phyloP scores from a whole-genome alignment of 805 yeast species.

The Lipomyces anomalus region DNA sequence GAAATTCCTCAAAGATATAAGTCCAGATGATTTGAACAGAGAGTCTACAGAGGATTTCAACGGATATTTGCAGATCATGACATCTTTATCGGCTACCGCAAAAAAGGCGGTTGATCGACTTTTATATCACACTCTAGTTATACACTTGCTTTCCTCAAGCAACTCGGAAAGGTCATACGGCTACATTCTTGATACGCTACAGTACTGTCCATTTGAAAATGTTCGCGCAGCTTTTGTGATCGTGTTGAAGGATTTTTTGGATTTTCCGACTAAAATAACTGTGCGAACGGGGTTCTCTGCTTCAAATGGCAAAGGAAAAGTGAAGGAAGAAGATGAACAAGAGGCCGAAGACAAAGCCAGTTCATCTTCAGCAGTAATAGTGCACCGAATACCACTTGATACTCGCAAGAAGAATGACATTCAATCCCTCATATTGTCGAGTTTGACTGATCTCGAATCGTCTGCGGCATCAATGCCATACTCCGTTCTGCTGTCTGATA shows the following conservation, averaged over 20 bases:
- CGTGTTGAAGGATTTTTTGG: slow-evolving; percentile 57
- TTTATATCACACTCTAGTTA: slow-evolving; percentile 54
- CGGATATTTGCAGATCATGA: slow-evolving; percentile 40
- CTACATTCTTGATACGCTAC: slow-evolving; percentile 59
- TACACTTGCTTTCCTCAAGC: slow-evolving; percentile 54
- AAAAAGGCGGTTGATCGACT: slow-evolving; percentile 38
- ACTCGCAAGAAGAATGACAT: slow-evolving; percentile 7
- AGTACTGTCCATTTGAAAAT: slow-evolving; percentile 58
- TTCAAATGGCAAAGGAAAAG: not conserved
- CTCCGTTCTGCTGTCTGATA: slow-evolving; percentile 9
- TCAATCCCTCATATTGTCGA: slow-evolving; percentile 10
- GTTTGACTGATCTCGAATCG: slow-evolving; percentile 9
- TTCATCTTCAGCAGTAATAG: too few relatives aligned
- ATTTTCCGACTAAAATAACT: not conserved
- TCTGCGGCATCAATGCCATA: not conserved
- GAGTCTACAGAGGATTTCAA: slow-evolving; percentile 34
- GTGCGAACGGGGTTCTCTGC: not conserved
- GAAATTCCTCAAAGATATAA: slow-evolving; percentile 27
- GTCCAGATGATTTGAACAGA: slow-evolving; percentile 25
- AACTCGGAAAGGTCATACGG: slow-evolving; percentile 53
- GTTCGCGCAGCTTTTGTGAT: slow-evolving; percentile 57
- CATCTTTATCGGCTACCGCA: slow-evolving; percentile 36
- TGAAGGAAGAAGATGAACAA: too few relatives aligned
- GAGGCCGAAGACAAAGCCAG: too few relatives aligned
- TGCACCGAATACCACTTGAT: too few relatives aligned